Evolutionary conservation across 805 yeast species (phyloP).

Genomic region (Candida adriatica): DNA sequence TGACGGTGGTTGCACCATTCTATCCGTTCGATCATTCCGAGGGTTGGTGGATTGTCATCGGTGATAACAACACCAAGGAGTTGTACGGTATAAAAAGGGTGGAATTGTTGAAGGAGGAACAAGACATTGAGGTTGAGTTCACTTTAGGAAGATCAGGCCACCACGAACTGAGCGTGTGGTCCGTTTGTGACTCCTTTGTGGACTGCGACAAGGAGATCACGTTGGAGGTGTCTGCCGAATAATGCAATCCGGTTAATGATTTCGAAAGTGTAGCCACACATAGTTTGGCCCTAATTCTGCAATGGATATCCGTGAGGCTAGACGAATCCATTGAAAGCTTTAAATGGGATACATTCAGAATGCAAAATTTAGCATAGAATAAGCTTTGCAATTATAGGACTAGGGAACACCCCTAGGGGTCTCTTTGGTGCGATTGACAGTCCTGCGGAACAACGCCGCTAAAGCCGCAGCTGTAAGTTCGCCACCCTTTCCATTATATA

Average conservation of each 20-base stretch:
- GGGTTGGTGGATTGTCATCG: constrained; percentile 85
- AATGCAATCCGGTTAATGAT: constrained; percentile 24
- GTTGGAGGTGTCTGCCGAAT: constrained; percentile 40
- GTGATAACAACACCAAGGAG: constrained; percentile 53
- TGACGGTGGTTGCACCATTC: constrained; percentile 48
- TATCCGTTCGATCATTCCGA: constrained; percentile 60
- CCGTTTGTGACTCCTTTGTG: constrained; percentile 85
- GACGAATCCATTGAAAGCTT: no score
- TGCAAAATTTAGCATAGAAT: no score
- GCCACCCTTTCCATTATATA: no score
- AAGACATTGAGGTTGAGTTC: constrained; percentile 46
- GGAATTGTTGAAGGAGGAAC: constrained; percentile 43
- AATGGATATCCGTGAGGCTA: no score
- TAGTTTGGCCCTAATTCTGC: no score
- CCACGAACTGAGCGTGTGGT: constrained; percentile 66
- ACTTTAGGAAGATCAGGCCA: constrained; percentile 54
- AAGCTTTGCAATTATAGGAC: no score
- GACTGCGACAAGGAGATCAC: constrained; percentile 85
- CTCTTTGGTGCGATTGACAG: no score
- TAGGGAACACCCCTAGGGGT: no score
- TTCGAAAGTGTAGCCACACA: no score
- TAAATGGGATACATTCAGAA: no score
- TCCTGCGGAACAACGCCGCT: no score
- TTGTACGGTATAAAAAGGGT: constrained; percentile 70
- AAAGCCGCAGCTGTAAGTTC: no score